Evolutionary conservation across 768 basidiomycete species (phyloP).

Genomic region (Mycena pura): DNA sequence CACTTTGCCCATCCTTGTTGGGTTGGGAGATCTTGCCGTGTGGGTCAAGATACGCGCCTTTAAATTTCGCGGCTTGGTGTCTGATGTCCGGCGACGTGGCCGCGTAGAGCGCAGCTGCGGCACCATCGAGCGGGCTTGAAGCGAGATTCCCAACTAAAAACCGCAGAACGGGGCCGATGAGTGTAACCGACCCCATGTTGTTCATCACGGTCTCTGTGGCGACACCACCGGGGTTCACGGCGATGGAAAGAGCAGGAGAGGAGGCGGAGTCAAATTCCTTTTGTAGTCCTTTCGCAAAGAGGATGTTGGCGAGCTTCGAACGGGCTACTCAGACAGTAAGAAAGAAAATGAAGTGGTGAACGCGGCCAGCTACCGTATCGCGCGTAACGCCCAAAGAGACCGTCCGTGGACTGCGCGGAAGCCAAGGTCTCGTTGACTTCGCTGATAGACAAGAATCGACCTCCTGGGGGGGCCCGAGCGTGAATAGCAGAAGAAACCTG

Average conservation of each 20-base stretch:
- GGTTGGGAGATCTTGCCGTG: conserved; percentile 36
- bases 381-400: conserved; percentile 32
- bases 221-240: background rate
- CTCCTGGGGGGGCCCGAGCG: conserved; percentile 25
- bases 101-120: background rate
- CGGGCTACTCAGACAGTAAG: conserved; percentile 36
- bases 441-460: conserved; percentile 37
- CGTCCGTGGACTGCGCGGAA: conserved; percentile 31
- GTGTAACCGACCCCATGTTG: background rate
- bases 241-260: conserved; percentile 4
- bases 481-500: conserved; percentile 29
- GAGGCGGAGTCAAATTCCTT: conserved; percentile 42
- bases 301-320: conserved; percentile 53
- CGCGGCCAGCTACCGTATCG: background rate
- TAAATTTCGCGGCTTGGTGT: conserved; percentile 36
- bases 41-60: conserved; percentile 46
- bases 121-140: background rate
- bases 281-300: conserved; percentile 56
- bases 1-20: conserved; percentile 37
- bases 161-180: background rate
- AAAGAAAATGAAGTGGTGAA: background rate
- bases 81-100: background rate
- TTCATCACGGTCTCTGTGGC: background rate
- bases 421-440: conserved; percentile 42
- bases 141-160: background rate